Base-by-base conservation (phyloP, 1,284 basidiomycete species). In the Boletus sp. region DNA sequence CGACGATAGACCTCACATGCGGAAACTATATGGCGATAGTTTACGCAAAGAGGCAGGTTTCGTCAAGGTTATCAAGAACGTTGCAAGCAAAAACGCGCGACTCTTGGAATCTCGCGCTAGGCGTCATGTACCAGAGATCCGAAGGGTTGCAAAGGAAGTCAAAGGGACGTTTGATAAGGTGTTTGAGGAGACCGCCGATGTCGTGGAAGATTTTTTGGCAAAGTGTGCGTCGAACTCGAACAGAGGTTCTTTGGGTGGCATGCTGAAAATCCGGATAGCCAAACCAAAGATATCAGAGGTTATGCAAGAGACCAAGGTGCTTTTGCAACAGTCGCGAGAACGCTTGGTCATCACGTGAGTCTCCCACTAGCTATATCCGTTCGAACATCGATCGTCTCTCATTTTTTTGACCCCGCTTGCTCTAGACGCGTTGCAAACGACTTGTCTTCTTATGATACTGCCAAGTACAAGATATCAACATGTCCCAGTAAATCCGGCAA, bases 41-140 rank as follows among this genome's bases (percentile, higher is more conserved):
- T 73, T 99, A 16, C 83, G 94, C 53, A 91, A 92, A 65, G 95
- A 98, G 51, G 94, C 94, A 7, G 96, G 95, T 29, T 87, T 98
- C 55, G 92, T 94, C 52, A 96, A 97, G 74, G 94, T 97, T 23
- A 84, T 99, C 66, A 94, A 94, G 71, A 87, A 79, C 47, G 91
- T 94, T 8, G 92, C 94, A 2, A 84, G 79, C 57, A 84, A 84
- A 69, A 91, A 93, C 54, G 86, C 81, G 2, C 77, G 78, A 40
- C 75, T 87, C 5, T 65, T 93, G 16, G 84, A 88, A 61, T 77
- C 75, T 23, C 74, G 78, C 36, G 80, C 84, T 16, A 80, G 81
- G 16, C 75, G 76, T 49, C 85, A 89, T 69, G 85, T 78, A 5
- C 83, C 86, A 3, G 83, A 91, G 63, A 74, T 94, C 52, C 77